Evolutionary conservation across 1,284 basidiomycete genomes (phyloP).

Genomic region (Leccinum solheimii): DNA sequence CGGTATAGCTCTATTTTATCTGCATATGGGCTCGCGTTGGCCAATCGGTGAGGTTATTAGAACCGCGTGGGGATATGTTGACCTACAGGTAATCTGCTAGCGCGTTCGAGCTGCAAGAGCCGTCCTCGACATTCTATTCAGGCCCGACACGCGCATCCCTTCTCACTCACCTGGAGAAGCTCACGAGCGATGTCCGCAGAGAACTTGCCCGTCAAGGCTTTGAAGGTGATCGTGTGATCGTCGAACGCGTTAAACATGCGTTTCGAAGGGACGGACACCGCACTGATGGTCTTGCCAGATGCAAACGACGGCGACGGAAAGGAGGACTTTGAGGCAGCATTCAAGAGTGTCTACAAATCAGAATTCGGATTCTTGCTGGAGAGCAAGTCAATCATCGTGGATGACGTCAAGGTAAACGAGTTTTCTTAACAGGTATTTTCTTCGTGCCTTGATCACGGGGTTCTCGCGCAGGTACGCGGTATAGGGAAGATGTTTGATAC

Average conservation of each 20-base stretch:
- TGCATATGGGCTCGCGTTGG: constrained; percentile 77
- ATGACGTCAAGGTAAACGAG: constrained; percentile 79
- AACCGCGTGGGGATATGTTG: not conserved
- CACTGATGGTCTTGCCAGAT: constrained; percentile 80
- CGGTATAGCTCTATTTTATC: constrained; percentile 74
- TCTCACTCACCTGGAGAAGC: constrained; percentile 62
- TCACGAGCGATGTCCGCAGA: constrained; percentile 60
- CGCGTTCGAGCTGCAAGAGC: constrained; percentile 85
- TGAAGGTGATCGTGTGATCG: constrained; percentile 60
- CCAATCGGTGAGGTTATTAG: constrained; percentile 61
- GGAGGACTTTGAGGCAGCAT: constrained; percentile 80
- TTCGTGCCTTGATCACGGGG: not conserved
- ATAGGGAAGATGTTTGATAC: constrained; percentile 89
- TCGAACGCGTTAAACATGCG: constrained; percentile 90
- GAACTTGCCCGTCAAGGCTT: constrained; percentile 85
- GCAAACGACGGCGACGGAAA: constrained; percentile 52
- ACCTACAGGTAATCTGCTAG: constrained; percentile 40
- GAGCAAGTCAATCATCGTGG: constrained; percentile 75
- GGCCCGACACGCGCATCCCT: constrained; percentile 54
- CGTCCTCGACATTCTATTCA: constrained; percentile 75
- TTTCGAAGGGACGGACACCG: constrained; percentile 90
- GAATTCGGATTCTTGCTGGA: constrained; percentile 94
- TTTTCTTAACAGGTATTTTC: not conserved
- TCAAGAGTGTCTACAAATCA: constrained; percentile 73
- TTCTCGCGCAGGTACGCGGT: constrained; percentile 53